A percentile compares a stretch with the other conserved stretches of the same genome.
Conservation (phyloP, 1,284 basidiomycete species). For the Coniferiporia sulphurascens region DNA sequence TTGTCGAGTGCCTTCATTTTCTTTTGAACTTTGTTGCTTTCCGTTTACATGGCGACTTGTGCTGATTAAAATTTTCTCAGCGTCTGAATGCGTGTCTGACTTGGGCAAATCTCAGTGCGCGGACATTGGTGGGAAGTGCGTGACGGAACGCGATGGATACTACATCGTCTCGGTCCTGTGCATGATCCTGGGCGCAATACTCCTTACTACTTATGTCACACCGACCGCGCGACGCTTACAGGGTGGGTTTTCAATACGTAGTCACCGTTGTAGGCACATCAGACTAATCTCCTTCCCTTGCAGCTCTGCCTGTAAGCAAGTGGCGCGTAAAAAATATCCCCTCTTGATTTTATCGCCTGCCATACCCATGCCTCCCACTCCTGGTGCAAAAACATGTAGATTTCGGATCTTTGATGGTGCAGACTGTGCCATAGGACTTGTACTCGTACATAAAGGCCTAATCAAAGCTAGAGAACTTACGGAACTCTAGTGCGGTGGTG, state of each 20-base stretch:
- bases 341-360: too few species aligned
- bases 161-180: constrained; percentile 83
- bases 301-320: constrained; percentile 32
- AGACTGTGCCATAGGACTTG: background rate
- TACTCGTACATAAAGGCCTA: background rate
- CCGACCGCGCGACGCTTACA: constrained; percentile 85
- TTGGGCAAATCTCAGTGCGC: constrained; percentile 79
- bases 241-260: constrained; percentile 46
- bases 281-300: constrained; percentile 8
- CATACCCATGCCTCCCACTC: too few species aligned
- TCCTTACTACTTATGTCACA: constrained; percentile 75
- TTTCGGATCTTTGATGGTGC: background rate
- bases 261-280: too few species aligned
- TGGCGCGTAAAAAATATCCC: constrained; percentile 44
- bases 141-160: constrained; percentile 88
- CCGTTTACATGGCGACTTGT: too few species aligned
- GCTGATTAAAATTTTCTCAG: constrained; percentile 31
- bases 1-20: constrained; percentile 19
- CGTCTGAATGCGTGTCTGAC: constrained; percentile 85
- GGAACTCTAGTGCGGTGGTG: too few species aligned
- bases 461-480: background rate
- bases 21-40: too few species aligned
- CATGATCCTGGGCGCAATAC: constrained; percentile 65
- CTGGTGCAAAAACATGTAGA: background rate
- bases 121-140: constrained; percentile 74